Conservation (phyloP, 331 rosid genomes). For the Phaseolus coccineus region DNA sequence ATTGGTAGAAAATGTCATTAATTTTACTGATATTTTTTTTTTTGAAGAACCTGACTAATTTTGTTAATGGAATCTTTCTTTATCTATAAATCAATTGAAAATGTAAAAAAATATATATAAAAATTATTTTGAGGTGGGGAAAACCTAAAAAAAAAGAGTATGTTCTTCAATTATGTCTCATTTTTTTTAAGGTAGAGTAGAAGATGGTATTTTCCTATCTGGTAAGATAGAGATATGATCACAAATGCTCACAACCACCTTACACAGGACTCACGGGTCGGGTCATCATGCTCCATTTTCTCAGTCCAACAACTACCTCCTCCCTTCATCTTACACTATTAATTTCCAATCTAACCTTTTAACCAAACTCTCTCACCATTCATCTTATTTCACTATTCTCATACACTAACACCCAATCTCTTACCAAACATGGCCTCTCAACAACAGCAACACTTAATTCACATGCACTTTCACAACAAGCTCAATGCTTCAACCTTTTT, state of each 20-base stretch:
- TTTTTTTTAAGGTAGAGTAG: not conserved
- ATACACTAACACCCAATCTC: not conserved
- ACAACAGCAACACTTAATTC: conserved; percentile 19
- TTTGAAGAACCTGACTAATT: too few species aligned
- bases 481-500: conserved; percentile 26
- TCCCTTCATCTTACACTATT: conserved; percentile 26
- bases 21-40: too few species aligned
- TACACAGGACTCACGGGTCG: conserved; percentile 16
- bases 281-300: conserved; percentile 7
- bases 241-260: conserved; percentile 54
- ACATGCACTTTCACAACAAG: conserved; percentile 37
- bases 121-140: too few species aligned
- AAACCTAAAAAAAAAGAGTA: not conserved
- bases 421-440: conserved; percentile 37
- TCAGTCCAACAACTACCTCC: conserved; percentile 27
- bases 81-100: too few species aligned
- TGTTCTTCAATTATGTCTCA: not conserved
- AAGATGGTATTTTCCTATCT: not conserved
- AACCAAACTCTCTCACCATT: not conserved
- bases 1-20: too few species aligned
- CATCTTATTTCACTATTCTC: not conserved
- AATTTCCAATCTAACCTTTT: conserved; percentile 32
- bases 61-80: too few species aligned
- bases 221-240: conserved; percentile 4
- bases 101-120: too few species aligned